Percentiles rank a stretch among this genome's conserved stretches.
phyloP scores from a whole-genome alignment of 805 yeast genomes.

The Nematodospora valgi region DNA sequence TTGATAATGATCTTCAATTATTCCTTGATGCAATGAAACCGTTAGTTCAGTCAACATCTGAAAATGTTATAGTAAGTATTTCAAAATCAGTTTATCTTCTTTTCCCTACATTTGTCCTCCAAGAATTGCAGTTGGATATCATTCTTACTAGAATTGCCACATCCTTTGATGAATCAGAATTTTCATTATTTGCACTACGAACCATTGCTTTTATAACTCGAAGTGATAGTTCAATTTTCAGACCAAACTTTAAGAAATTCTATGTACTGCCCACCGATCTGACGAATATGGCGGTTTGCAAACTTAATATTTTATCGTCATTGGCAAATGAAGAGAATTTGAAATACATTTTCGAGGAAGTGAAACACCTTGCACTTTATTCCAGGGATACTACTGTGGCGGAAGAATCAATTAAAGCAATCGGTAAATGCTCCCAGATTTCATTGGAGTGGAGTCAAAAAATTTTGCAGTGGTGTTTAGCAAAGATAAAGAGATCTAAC shows the following conservation, averaged over 20 bases:
- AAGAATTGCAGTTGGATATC: conserved; percentile 45
- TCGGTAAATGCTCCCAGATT: conserved; percentile 57
- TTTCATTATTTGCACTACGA: conserved; percentile 39
- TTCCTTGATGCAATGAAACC: conserved; percentile 47
- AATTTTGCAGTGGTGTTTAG: conserved; percentile 63
- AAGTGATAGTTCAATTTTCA: conserved; percentile 30
- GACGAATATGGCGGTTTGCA: conserved; percentile 42
- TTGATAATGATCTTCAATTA: conserved; percentile 54
- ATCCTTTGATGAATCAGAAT: conserved; percentile 19
- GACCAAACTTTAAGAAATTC: conserved; percentile 43
- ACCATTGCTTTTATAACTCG: conserved; percentile 39
- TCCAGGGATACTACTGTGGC: conserved; percentile 19
- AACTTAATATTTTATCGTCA: conserved; percentile 58
- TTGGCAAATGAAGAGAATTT: conserved; percentile 55
- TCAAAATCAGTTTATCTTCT: conserved; percentile 55
- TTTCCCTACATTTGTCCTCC: conserved; percentile 54
- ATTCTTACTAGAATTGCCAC: conserved; percentile 46
- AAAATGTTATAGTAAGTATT: conserved; percentile 59
- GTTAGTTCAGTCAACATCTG: conserved; percentile 50
- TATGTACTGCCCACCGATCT: conserved; percentile 56
- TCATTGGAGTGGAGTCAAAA: conserved; percentile 47
- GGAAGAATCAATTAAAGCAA: conserved; percentile 52
- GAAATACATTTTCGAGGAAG: conserved; percentile 51
- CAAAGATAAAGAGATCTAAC: conserved; percentile 35
- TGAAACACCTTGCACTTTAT: conserved; percentile 48